Evolutionary conservation across 2,329 filamentous ascomycete species (phyloP), one percentile per base, ranked within the genome.

Genomic region (Stagonosporopsis cucurbitacearum): DNA sequence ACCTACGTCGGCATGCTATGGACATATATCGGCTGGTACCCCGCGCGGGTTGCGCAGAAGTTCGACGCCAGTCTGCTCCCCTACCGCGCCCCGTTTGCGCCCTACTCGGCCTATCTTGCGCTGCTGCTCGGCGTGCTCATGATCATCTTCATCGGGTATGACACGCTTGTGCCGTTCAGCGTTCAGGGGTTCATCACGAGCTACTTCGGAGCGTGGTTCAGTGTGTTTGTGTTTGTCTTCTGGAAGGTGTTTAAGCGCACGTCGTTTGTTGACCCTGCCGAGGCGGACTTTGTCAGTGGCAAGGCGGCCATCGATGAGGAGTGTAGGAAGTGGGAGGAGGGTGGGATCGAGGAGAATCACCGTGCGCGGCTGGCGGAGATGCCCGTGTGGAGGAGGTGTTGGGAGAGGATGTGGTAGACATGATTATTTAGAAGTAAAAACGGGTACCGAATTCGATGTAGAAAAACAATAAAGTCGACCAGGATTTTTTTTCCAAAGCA

Each of bases 211-310:
- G 57, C 63, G 22, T 61, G 64, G 32, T 66, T 68, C 35, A 60
- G 51, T 64, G 57, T 77, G 3, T 52, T 53, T 9, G 49, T 53
- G 2, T 90, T 83, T 64, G 52, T 84, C 13, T 79, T 84, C 25
- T 90, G 86, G 83, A 90, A 90, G 69, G 74, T 86, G 43, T 75
- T 81, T 65, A 88, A 87, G 66, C 81, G 83, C 63, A 89, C 87
- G 0, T 82, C 81, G 20, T 69, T 73, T 32, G 71, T 78, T 54
- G 70, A 69, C 39, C 51, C 68, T 7, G 58, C 46, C 1, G 71
- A 78, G 46, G 72, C 72, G 6, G 77, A 79, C 58, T 74, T 79
- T 35, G 74, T 72, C 61, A 75, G 70, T 20, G 77, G 77, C 12
- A 79, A 79, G 68, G 74, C 72, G 7, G 75, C 73, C 13, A 52